A percentile compares a stretch with the other conserved stretches of the same genome.
Evolutionary conservation across 78 protist genomes (phyloP).

Genomic region (Monocercomonoides exilis): DNA sequence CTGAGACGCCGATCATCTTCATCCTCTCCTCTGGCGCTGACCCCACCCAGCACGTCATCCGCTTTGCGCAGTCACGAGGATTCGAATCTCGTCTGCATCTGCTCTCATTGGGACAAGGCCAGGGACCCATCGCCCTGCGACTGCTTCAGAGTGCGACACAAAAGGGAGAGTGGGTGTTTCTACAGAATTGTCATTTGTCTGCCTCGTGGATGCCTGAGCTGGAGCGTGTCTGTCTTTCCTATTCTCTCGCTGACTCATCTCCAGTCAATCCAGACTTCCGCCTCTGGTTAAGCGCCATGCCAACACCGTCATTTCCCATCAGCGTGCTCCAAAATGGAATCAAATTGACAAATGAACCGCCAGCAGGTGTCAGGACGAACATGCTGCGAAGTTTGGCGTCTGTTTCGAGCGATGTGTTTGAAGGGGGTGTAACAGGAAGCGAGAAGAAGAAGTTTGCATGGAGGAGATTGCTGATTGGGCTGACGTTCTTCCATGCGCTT

Average conservation of each 20-base stretch:
- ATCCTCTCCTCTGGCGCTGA: slow-evolving; percentile 70
- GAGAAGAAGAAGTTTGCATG: slow-evolving; percentile 4
- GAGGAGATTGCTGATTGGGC: slow-evolving; percentile 35
- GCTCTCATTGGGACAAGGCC: slow-evolving; percentile 51
- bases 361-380: slow-evolving; percentile 63
- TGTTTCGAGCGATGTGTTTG: slow-evolving; percentile 8
- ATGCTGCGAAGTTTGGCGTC: slow-evolving; percentile 43
- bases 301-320: slow-evolving; percentile 57
- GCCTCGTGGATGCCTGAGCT: slow-evolving; percentile 66
- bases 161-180: slow-evolving; percentile 45
- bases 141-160: slow-evolving; percentile 17
- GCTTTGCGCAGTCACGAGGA: slow-evolving; percentile 19
- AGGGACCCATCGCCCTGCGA: slow-evolving; percentile 41
- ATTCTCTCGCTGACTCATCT: slow-evolving; percentile 43
- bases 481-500: slow-evolving; percentile 50
- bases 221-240: slow-evolving; percentile 38
- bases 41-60: slow-evolving; percentile 37
- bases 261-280: slow-evolving; percentile 45
- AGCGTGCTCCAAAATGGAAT: slow-evolving; percentile 60
- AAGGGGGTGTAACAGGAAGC: not conserved
- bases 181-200: slow-evolving; percentile 72
- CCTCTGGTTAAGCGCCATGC: slow-evolving; percentile 65
- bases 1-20: slow-evolving; percentile 58
- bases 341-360: slow-evolving; percentile 73
- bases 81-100: not conserved